phyloP scores from a whole-genome alignment of 768 basidiomycete genomes.

The Strobilomyces dryophilus region DNA sequence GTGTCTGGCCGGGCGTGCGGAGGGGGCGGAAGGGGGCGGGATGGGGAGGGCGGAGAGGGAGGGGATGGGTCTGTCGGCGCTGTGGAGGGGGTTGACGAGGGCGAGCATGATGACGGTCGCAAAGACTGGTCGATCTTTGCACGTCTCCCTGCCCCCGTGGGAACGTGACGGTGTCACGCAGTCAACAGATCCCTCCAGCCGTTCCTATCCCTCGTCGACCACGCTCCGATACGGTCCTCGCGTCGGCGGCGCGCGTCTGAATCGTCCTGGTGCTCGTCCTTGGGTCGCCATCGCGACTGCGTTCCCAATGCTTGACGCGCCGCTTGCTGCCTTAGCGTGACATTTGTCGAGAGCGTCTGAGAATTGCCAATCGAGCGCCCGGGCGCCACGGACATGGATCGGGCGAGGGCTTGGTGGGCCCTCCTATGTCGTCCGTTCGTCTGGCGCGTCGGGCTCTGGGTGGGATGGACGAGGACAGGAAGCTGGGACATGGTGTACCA shows the following conservation, averaged over 20 bases:
- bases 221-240: neutral
- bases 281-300: conserved; percentile 8
- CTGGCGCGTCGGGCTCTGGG: no score
- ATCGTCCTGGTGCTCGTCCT: neutral
- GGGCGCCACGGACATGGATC: neutral
- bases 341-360: neutral
- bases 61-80: conserved; percentile 27
- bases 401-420: neutral
- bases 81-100: conserved; percentile 41
- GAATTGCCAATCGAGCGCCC: conserved; percentile 9
- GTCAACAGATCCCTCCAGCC: neutral
- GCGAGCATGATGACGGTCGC: conserved; percentile 41
- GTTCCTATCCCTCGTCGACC: no score
- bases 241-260: no score
- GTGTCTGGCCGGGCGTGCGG: conserved; percentile 23
- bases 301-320: neutral
- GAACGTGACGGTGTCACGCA: conserved; percentile 22
- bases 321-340: no score
- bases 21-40: conserved; percentile 7
- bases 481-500: no score
- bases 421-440: no score
- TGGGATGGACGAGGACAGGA: no score
- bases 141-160: conserved; percentile 14
- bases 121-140: conserved; percentile 13
- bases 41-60: conserved; percentile 9